Base-by-base conservation (phyloP, 1,139 yeast species). In the Taiozyma sp. region DNA sequence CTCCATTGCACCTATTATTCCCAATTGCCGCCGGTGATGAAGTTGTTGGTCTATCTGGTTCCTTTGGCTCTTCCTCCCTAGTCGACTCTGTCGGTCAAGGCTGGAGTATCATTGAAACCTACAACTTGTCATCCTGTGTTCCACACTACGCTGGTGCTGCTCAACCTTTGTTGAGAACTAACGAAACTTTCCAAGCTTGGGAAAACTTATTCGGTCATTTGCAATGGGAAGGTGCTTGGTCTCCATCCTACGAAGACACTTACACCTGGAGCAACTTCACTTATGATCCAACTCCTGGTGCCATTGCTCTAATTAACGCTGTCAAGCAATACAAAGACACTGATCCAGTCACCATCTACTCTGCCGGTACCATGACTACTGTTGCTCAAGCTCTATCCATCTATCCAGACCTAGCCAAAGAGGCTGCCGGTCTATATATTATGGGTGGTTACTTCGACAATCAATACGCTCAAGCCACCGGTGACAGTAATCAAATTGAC, bases 361-460 rank as follows among this genome's bases (percentile, higher is more conserved):
- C 74, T 48, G 75, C 73, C 39, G 77, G 76, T 47, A 63, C 69
- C 55, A 66, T 70, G 70, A 73, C 77, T 30, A 72, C 75, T 12
- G 73, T 73, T 45, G 77, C 76, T 14, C 75, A 71, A 60, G 76
- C 77, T 10, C 48, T 73, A 24, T 62, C 70, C 23, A 58, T 72
- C 40, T 73, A 72, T 54, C 76, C 76, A 43, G 55, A 63, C 34
- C 55, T 73, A 48, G 68, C 70, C 27, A 61, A 72, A 52, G 73
- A 72, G 42, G 70, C 74, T 45, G 73, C 67, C 32, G 73, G 72
- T 43, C 62, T 73, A 49, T 72, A 68, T 59, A 64, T 73, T 47
- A 73, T 73, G 76, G 76, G 76, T 47, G 77, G 76, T 27, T 73
- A 69, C 59, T 58, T 70, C 50, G 76, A 73, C 57, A 66, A 59